Evolutionary conservation across 768 basidiomycete genomes (phyloP).

Genomic region (Leccinum rimulosum): DNA sequence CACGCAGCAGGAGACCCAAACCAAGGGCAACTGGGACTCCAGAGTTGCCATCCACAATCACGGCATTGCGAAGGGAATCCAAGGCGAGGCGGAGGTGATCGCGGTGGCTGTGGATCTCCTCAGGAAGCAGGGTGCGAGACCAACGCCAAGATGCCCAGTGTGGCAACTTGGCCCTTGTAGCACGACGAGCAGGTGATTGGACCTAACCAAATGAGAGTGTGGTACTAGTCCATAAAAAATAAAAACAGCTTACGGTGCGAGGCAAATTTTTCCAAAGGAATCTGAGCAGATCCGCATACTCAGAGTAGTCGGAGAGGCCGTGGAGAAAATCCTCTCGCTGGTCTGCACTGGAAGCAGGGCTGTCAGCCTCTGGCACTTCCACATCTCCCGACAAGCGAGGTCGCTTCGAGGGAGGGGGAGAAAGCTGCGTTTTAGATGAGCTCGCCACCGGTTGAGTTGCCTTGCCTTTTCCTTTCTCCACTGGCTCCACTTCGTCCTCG

Average conservation of each 20-base stretch:
- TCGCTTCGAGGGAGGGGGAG: not conserved
- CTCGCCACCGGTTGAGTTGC: not conserved
- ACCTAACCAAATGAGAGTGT: too few species aligned
- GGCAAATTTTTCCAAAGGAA: too few species aligned
- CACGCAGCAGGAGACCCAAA: not conserved
- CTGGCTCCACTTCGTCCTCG: not conserved
- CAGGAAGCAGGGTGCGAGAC: not conserved
- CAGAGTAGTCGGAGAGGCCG: not conserved
- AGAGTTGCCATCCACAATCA: not conserved
- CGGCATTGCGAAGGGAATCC: not conserved
- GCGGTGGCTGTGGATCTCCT: not conserved
- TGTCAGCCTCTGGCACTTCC: not conserved
- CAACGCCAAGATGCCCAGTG: not conserved
- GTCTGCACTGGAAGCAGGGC: not conserved
- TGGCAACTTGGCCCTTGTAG: too few species aligned
- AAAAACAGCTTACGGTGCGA: too few species aligned
- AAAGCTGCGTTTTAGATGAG: not conserved
- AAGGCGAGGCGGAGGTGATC: not conserved
- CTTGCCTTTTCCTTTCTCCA: not conserved
- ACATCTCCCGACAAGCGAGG: not conserved
- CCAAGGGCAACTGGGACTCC: not conserved
- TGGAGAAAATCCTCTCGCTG: not conserved
- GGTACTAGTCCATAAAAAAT: too few species aligned
- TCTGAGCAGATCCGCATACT: too few species aligned
- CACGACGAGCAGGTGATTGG: too few species aligned